phyloP scores from a whole-genome alignment of 2,329 filamentous ascomycete species.

The Talaromyces pinophilus region DNA sequence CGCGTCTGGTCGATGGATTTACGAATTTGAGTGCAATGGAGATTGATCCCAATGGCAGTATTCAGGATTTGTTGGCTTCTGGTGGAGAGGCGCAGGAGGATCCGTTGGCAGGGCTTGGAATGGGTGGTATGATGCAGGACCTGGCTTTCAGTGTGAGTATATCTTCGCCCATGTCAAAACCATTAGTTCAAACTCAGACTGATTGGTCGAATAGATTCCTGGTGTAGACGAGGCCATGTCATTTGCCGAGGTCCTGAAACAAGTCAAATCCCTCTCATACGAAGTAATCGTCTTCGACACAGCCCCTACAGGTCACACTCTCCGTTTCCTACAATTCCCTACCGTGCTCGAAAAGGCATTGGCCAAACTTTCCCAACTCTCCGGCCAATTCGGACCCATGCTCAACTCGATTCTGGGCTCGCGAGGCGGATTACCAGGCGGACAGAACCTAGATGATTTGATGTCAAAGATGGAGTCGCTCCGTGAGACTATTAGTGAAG shows the following conservation, averaged over 20 bases:
- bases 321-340: constrained; percentile 97
- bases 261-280: constrained; percentile 98
- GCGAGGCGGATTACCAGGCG: constrained; percentile 76
- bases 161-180: background rate
- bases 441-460: constrained; percentile 89
- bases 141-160: constrained; percentile 78
- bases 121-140: constrained; percentile 98
- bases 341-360: constrained; percentile 97
- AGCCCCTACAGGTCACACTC: constrained; percentile 93
- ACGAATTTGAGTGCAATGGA: constrained; percentile 97
- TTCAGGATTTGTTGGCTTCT: constrained; percentile 81
- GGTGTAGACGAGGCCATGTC: constrained; percentile 99
- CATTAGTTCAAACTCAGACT: background rate
- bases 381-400: constrained; percentile 91
- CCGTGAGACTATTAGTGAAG: constrained; percentile 88
- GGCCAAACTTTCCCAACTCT: constrained; percentile 94
- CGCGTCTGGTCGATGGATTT: constrained; percentile 86
- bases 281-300: constrained; percentile 99
- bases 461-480: constrained; percentile 92
- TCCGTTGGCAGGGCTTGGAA: constrained; percentile 67
- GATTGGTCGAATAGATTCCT: constrained; percentile 67
- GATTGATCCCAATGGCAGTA: constrained; percentile 96
- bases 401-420: constrained; percentile 88
- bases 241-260: constrained; percentile 97
- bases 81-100: constrained; percentile 69